Conservation (phyloP, 2,329 filamentous ascomycete species). For the Ophiostoma triangulosporum region DNA sequence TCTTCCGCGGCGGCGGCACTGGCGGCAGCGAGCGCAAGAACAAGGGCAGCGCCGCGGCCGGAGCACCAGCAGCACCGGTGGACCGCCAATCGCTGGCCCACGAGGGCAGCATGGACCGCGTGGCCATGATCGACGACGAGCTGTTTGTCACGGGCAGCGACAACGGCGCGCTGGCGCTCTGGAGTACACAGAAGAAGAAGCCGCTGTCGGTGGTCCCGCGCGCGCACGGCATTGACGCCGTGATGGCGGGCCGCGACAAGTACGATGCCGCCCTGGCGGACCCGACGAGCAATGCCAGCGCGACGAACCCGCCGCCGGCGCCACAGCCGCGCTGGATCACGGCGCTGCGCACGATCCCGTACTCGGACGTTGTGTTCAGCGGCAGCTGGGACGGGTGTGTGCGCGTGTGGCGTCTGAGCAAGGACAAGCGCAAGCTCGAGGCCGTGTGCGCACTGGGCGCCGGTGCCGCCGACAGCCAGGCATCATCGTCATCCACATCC, state of each 20-base stretch:
- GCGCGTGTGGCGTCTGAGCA: conserved; percentile 69
- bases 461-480: conserved; percentile 1
- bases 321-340: conserved; percentile 80
- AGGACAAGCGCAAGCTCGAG: conserved; percentile 71
- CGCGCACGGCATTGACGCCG: conserved; percentile 73
- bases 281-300: conserved; percentile 67
- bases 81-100: conserved; percentile 26
- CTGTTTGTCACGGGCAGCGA: conserved; percentile 90
- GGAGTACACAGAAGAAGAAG: conserved; percentile 91
- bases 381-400: conserved; percentile 92
- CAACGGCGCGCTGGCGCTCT: conserved; percentile 74
- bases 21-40: conserved; percentile 21
- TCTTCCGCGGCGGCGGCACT: conserved; percentile 73
- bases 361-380: conserved; percentile 77
- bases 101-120: conserved; percentile 80
- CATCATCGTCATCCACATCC: neutral
- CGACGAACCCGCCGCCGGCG: conserved; percentile 47
- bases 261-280: conserved; percentile 18
- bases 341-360: conserved; percentile 72
- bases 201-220: conserved; percentile 65
- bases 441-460: conserved; percentile 49
- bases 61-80: conserved; percentile 8
- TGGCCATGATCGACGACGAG: conserved; percentile 78
- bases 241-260: conserved; percentile 46
- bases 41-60: conserved; percentile 26